A percentile compares a stretch with the other conserved stretches of the same genome.
Evolutionary conservation across 2,329 filamentous ascomycete genomes (phyloP).

Genomic region (Pestalotiopsis fici): DNA sequence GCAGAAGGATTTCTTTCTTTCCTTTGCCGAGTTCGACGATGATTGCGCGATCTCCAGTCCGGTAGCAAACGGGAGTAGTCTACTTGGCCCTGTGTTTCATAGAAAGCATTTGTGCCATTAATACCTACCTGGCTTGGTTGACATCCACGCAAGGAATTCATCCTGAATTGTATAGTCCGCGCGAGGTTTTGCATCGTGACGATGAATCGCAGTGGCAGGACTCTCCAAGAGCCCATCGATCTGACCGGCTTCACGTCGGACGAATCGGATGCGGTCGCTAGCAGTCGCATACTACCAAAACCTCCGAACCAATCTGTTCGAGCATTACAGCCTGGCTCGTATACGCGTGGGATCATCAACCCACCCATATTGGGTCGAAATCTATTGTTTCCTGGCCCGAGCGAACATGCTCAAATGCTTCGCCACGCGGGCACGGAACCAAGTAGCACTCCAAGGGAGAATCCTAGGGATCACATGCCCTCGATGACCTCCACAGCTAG

Average conservation of each 20-base stretch:
- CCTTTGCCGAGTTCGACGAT: too few species aligned
- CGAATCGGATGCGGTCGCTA: slow-evolving; percentile 22
- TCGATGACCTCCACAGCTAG: slow-evolving; percentile 17
- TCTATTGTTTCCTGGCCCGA: too few species aligned
- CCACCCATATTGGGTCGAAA: slow-evolving; percentile 14
- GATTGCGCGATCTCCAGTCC: slow-evolving; percentile 8
- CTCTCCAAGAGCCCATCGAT: slow-evolving; percentile 10
- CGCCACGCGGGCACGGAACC: neutral
- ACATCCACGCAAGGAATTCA: too few species aligned
- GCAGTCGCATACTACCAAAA: neutral
- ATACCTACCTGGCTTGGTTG: too few species aligned
- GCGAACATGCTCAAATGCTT: slow-evolving; percentile 20
- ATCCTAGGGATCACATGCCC: slow-evolving; percentile 15
- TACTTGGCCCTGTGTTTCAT: too few species aligned
- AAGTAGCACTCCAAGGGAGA: slow-evolving; percentile 18
- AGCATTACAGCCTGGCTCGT: slow-evolving; percentile 16
- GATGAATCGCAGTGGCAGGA: neutral
- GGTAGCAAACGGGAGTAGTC: slow-evolving; percentile 6
- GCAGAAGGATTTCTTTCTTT: too few species aligned
- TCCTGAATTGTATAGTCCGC: too few species aligned
- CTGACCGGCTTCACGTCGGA: slow-evolving; percentile 20
- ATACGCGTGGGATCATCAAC: slow-evolving; percentile 18
- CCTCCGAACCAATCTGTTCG: slow-evolving; percentile 8
- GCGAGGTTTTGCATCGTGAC: neutral
- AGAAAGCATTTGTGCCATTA: too few species aligned